phyloP scores from a whole-genome alignment of 169 alveolate species.

The Plasmodium malariae region DNA sequence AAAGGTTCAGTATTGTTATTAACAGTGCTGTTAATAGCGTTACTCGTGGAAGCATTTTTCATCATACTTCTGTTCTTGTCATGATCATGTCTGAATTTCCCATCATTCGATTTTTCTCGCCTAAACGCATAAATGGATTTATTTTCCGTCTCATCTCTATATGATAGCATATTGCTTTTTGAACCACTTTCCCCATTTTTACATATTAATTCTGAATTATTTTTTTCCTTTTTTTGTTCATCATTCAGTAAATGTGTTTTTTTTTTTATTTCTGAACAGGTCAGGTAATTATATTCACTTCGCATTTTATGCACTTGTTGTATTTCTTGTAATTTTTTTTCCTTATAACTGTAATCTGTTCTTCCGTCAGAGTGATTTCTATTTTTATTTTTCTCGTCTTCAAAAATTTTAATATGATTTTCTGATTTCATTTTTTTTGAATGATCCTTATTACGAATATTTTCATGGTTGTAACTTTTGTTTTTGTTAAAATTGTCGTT shows the following conservation, averaged over 20 bases:
- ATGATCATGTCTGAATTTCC: background rate
- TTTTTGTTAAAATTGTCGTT: background rate
- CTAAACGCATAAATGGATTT: constrained; percentile 17
- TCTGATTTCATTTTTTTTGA: background rate
- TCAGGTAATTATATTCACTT: background rate
- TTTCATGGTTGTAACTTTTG: background rate
- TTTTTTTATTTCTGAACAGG: background rate
- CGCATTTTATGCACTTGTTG: background rate
- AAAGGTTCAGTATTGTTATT: constrained; percentile 15
- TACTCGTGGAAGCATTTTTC: background rate
- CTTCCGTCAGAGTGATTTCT: background rate
- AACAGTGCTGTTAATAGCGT: background rate
- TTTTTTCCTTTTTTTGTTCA: background rate
- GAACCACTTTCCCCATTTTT: background rate
- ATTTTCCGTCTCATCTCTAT: background rate
- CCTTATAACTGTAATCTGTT: background rate
- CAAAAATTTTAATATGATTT: background rate
- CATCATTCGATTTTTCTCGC: constrained; percentile 22
- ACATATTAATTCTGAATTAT: background rate
- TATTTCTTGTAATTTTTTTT: background rate
- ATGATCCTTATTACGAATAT: background rate
- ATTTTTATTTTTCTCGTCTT: background rate
- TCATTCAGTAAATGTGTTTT: background rate
- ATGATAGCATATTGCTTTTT: background rate
- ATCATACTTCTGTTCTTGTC: background rate